Percentiles rank a stretch among this genome's conserved stretches.
Evolutionary conservation across 257 asterid species (phyloP).

Genomic region (Nyctanthes arbortristis): DNA sequence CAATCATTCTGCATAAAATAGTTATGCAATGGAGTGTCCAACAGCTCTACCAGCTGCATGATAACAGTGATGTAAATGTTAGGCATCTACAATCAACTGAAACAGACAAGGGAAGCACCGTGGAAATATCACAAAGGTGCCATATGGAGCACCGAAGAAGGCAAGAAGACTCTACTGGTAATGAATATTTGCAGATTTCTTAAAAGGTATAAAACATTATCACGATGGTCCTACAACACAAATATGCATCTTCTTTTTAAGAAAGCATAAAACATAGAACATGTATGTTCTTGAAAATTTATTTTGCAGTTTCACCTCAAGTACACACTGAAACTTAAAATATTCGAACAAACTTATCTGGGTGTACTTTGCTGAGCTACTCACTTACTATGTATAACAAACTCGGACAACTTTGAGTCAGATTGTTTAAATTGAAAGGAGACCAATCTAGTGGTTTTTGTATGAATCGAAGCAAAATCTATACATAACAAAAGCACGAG

Average conservation of each 20-base stretch:
- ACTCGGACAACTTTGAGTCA: background rate
- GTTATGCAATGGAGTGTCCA: conserved; percentile 87
- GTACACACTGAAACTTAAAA: background rate
- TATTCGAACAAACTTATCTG: background rate
- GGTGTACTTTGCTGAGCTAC: background rate
- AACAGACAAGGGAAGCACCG: conserved; percentile 1
- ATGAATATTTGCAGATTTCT: background rate
- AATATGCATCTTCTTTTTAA: background rate
- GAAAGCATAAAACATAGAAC: background rate
- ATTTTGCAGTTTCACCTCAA: background rate
- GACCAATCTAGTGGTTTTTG: background rate
- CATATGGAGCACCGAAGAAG: background rate
- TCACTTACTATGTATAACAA: background rate
- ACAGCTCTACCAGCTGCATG: conserved; percentile 88
- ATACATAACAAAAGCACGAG: background rate
- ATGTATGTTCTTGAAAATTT: background rate
- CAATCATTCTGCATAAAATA: conserved; percentile 86
- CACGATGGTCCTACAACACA: background rate
- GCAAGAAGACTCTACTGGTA: background rate
- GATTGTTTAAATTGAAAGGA: background rate
- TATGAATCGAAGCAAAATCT: conserved; percentile 6
- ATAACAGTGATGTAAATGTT: conserved; percentile 21
- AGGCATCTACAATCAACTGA: conserved; percentile 10
- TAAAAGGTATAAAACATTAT: background rate
- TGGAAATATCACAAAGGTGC: background rate